Percentiles rank a stretch among this genome's conserved stretches.
These are phyloP conservation scores for Ophiostoma perfectum DNA, from an alignment of 2,329 filamentous ascomycete species.

Conservation along the genomic window DNA sequence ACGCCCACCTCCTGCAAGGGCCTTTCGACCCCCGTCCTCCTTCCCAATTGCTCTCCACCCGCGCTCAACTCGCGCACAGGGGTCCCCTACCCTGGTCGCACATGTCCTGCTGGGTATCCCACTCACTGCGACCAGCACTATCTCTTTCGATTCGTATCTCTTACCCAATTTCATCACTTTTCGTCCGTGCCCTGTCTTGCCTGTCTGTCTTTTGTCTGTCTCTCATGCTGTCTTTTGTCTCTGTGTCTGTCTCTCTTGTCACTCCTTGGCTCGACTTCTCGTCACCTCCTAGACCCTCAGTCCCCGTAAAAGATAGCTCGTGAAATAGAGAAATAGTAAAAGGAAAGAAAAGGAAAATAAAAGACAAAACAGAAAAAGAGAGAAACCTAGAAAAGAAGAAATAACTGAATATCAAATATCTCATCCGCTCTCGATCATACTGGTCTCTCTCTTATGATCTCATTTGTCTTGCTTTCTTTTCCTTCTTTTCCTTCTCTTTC, in stretches of 20 bases:
- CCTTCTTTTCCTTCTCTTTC: background rate
- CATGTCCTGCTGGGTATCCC: background rate
- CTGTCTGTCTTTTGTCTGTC: background rate
- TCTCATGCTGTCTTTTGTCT: background rate
- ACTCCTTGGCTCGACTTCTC: background rate
- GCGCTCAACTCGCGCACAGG: background rate
- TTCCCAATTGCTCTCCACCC: slow-evolving; percentile 10
- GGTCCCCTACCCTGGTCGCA: slow-evolving; percentile 1
- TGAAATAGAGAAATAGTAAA: no score
- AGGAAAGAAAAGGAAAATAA: no score
- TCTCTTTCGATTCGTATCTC: background rate
- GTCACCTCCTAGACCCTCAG: background rate
- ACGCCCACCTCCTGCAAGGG: background rate
- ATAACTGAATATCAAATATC: no score
- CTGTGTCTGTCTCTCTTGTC: background rate
- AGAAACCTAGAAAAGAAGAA: no score
- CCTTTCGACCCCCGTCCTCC: background rate
- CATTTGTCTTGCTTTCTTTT: background rate
- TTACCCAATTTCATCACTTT: slow-evolving; percentile 6
- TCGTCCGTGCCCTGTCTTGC: slow-evolving; percentile 5
- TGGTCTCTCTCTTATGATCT: no score
- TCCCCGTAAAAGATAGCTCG: no score
- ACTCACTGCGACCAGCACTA: background rate
- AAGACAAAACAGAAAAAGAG: no score
- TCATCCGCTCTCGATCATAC: no score